phyloP scores from a whole-genome alignment of 257 asterid genomes.

The Lithospermum erythrorhizon region DNA sequence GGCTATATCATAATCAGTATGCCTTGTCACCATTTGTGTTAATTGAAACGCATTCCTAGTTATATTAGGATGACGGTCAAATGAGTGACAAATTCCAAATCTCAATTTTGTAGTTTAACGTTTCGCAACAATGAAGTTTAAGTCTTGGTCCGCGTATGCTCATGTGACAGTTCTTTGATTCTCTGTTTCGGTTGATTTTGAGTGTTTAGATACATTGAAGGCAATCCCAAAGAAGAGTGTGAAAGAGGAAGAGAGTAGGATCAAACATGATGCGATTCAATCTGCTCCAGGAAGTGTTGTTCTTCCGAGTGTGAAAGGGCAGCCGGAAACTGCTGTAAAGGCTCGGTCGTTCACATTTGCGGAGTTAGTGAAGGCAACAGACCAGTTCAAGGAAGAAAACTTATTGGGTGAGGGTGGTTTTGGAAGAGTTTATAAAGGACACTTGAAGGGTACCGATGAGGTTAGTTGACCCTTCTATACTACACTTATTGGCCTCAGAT shows the following conservation, averaged over 20 bases:
- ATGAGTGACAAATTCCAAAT: no score
- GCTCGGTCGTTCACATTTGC: constrained; percentile 12
- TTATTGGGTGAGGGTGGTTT: constrained; percentile 53
- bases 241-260: not conserved
- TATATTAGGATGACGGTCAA: no score
- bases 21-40: no score
- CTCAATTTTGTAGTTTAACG: no score
- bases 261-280: not conserved
- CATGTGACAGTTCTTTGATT: no score
- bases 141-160: no score
- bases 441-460: constrained; percentile 23
- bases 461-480: constrained; percentile 17
- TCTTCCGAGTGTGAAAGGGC: not conserved
- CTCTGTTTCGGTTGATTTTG: no score
- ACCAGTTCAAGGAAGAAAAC: constrained; percentile 26
- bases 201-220: not conserved
- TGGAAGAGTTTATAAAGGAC: constrained; percentile 47
- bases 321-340: not conserved
- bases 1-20: no score
- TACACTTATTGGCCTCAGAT: no score
- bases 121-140: no score
- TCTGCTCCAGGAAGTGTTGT: not conserved
- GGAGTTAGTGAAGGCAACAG: constrained; percentile 27
- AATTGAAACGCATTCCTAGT: no score
- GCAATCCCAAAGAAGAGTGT: not conserved